Percentiles rank a stretch among this genome's conserved stretches.
These are phyloP conservation scores for Volvox africanus DNA, from an alignment of 139 green algal species.

Conservation along the genomic window DNA sequence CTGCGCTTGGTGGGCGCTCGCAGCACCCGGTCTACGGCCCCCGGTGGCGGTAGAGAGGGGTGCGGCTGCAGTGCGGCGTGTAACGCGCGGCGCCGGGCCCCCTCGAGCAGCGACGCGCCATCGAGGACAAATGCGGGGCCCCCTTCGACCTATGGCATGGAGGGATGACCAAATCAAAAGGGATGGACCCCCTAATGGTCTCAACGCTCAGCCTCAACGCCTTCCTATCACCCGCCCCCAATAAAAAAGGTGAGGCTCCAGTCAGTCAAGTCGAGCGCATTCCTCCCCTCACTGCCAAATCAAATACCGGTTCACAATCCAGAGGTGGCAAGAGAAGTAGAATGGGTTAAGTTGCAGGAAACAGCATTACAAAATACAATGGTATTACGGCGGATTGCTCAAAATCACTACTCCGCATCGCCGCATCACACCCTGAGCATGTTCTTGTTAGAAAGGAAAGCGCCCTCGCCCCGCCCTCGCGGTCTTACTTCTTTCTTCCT, in stretches of 20 bases:
- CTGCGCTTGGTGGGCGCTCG: constrained; percentile 18
- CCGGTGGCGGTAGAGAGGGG: neutral
- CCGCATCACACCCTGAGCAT: no score
- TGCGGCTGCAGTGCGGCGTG: constrained; percentile 28
- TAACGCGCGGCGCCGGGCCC: neutral
- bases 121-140: neutral
- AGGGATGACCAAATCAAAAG: neutral
- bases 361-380: no score
- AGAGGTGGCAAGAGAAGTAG: no score
- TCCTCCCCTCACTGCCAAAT: neutral
- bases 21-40: neutral
- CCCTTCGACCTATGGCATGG: neutral
- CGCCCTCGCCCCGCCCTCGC: no score
- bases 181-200: neutral
- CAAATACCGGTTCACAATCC: no score
- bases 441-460: no score
- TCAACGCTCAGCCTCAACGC: no score
- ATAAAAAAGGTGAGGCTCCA: neutral
- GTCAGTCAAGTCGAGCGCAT: neutral
- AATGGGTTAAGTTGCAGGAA: no score
- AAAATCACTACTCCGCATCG: no score
- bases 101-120: neutral
- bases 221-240: neutral
- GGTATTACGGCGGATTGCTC: no score
- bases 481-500: no score